Conservation (phyloP, 1,139 yeast genomes). For the Yamadazyma mexicana region DNA sequence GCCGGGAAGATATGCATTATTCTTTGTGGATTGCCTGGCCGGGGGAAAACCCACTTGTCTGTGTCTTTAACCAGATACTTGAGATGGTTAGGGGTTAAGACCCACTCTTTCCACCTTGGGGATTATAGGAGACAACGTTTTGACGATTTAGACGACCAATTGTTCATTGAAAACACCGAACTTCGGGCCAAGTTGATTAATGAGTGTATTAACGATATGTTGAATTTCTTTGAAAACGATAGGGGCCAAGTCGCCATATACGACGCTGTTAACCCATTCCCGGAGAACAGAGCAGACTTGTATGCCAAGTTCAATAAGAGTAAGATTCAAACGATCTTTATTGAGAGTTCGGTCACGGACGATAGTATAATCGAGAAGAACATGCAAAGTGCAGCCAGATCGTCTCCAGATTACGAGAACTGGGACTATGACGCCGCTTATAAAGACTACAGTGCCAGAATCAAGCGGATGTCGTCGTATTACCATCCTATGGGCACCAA, state of each 20-base stretch:
- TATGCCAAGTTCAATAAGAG: slow-evolving; percentile 52
- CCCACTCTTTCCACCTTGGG: slow-evolving; percentile 89
- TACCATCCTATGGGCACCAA: slow-evolving; percentile 52
- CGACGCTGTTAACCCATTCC: slow-evolving; percentile 90
- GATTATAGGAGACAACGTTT: slow-evolving; percentile 71
- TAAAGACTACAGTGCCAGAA: slow-evolving; percentile 57
- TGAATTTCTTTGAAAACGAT: slow-evolving; percentile 67
- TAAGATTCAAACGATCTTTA: slow-evolving; percentile 77
- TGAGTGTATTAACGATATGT: slow-evolving; percentile 69
- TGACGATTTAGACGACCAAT: slow-evolving; percentile 63
- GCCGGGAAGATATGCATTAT: slow-evolving; percentile 93
- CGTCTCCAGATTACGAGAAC: slow-evolving; percentile 82
- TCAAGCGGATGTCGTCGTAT: slow-evolving; percentile 49
- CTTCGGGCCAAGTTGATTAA: slow-evolving; percentile 61
- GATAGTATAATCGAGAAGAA: slow-evolving; percentile 67
- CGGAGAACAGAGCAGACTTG: slow-evolving; percentile 62
- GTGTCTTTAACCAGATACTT: slow-evolving; percentile 89
- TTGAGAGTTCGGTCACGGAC: slow-evolving; percentile 85
- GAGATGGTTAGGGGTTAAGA: slow-evolving; percentile 92
- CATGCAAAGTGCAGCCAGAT: slow-evolving; percentile 76
- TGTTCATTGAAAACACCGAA: slow-evolving; percentile 60
- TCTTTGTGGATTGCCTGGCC: slow-evolving; percentile 91
- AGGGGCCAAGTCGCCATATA: slow-evolving; percentile 93
- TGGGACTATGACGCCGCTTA: slow-evolving; percentile 69
- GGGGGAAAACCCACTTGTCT: slow-evolving; percentile 93